Percentiles rank a stretch among this genome's conserved stretches.
Evolutionary conservation across 192 early-diverging fungal genomes (phyloP).

Genomic region (Glomus cerebriforme): DNA sequence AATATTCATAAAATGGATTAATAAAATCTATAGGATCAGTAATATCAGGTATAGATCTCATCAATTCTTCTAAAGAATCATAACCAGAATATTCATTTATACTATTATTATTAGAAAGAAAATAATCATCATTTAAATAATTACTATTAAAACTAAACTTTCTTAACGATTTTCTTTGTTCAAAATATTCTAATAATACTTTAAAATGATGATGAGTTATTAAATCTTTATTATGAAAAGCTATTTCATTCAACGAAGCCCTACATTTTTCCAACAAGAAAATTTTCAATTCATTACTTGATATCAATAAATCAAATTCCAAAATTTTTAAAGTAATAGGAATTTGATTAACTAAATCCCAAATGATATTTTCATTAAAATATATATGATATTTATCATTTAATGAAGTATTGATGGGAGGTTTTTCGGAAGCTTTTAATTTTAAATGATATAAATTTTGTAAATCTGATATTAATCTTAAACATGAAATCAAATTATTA

Average conservation of each 20-base stretch:
- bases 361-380: background rate
- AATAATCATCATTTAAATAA: background rate
- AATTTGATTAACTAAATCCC: background rate
- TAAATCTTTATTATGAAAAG: background rate
- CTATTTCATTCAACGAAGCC: background rate
- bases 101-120: background rate
- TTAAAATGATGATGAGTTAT: background rate
- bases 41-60: background rate
- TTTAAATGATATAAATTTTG: background rate
- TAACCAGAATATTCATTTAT: background rate
- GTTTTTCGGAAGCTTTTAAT: background rate
- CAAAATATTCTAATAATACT: background rate
- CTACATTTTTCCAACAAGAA: background rate
- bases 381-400: background rate
- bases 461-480: background rate
- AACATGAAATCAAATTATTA: background rate
- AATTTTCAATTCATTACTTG: background rate
- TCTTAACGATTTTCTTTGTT: background rate
- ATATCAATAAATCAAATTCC: background rate
- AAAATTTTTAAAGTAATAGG: background rate
- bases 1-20: background rate
- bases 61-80: background rate
- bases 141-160: background rate
- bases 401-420: too few relatives aligned
- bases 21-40: background rate